phyloP scores from a whole-genome alignment of 75 land plant species.

The Larix kaempferi region DNA sequence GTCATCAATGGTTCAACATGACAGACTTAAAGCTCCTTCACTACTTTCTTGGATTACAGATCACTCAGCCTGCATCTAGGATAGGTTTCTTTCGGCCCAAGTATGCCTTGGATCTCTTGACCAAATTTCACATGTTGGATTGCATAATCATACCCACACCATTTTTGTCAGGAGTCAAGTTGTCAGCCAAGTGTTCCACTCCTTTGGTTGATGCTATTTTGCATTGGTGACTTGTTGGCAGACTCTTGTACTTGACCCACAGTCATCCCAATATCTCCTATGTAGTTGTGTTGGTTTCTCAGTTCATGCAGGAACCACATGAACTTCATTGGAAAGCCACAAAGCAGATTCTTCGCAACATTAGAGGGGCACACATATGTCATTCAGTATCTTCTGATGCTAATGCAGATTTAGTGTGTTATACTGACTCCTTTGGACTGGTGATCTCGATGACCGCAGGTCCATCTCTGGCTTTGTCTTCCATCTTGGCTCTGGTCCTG shows the following conservation, averaged over 20 bases:
- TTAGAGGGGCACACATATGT: neutral
- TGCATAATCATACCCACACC: too few species aligned
- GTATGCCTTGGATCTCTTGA: neutral
- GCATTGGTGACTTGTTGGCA: neutral
- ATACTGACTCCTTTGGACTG: conserved; percentile 18
- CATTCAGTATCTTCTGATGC: neutral
- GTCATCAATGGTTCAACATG: too few species aligned
- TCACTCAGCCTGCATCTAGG: too few species aligned
- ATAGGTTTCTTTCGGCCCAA: too few species aligned
- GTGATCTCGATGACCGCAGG: conserved; percentile 13
- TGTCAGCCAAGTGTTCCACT: neutral
- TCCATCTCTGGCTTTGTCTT: conserved; percentile 22
- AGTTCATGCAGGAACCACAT: neutral
- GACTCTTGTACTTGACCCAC: neutral
- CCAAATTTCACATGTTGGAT: too few species aligned
- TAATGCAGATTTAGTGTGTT: neutral
- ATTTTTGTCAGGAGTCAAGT: neutral
- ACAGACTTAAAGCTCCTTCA: neutral
- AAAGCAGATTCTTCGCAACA: neutral
- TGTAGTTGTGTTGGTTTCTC: too few species aligned
- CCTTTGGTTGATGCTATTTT: neutral
- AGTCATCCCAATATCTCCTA: too few species aligned
- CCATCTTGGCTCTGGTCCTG: neutral
- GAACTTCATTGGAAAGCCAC: neutral
- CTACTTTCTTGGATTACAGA: too few species aligned